These are phyloP conservation scores for Cinnamomum chago DNA, from an alignment of 164 flowering plant species.

Conservation along the genomic window DNA sequence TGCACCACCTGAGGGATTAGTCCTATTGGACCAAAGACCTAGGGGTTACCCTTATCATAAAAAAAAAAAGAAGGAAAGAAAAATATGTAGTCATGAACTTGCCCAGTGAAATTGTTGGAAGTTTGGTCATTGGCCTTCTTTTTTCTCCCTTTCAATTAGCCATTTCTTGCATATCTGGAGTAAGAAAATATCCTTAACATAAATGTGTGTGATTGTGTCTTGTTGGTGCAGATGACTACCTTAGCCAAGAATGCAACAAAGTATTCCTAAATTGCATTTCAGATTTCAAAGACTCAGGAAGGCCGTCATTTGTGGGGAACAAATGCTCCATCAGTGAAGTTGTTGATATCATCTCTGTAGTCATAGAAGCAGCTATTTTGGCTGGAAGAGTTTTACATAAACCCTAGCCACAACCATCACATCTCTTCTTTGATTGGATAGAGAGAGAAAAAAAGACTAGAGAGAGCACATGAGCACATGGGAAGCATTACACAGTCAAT, in stretches of 20 bases:
- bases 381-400: slow-evolving; percentile 63
- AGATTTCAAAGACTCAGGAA: slow-evolving; percentile 36
- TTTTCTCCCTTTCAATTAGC: too few relatives aligned
- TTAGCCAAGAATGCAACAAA: slow-evolving; percentile 72
- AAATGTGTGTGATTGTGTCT: background rate
- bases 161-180: too few relatives aligned
- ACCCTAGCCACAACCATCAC: slow-evolving; percentile 20
- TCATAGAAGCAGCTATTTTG: slow-evolving; percentile 73
- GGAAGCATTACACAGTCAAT: too few relatives aligned
- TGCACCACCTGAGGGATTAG: too few relatives aligned
- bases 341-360: slow-evolving; percentile 47
- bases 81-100: too few relatives aligned
- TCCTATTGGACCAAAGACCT: too few relatives aligned
- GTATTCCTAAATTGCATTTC: slow-evolving; percentile 53
- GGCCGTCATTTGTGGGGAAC: slow-evolving; percentile 55
- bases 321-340: slow-evolving; percentile 51
- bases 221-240: slow-evolving; percentile 56
- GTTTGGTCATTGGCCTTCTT: too few relatives aligned
- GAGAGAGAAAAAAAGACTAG: background rate
- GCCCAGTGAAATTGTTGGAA: too few relatives aligned
- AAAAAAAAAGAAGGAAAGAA: too few relatives aligned
- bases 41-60: too few relatives aligned
- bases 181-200: too few relatives aligned
- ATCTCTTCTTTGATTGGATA: background rate
- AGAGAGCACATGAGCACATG: too few relatives aligned